phyloP scores from a whole-genome alignment of 2,329 filamentous ascomycete genomes.

The Nectriaceae sp. region DNA sequence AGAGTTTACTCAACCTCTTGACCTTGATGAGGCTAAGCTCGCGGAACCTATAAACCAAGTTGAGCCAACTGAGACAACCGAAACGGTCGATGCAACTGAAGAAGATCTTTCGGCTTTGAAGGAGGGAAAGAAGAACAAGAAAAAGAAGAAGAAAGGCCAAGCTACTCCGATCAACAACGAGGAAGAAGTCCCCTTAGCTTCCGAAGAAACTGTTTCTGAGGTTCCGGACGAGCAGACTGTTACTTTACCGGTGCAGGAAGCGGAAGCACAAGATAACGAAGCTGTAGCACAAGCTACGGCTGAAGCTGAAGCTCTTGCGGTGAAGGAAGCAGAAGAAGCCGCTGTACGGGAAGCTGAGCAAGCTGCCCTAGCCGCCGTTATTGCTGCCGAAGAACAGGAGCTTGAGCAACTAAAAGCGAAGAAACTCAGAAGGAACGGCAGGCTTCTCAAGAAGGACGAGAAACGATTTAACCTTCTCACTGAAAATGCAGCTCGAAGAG shows the following conservation, averaged over 20 bases:
- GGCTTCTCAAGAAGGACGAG: too few relatives aligned
- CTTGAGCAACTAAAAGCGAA: too few relatives aligned
- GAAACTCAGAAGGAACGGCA: too few relatives aligned
- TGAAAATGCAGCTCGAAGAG: too few relatives aligned
- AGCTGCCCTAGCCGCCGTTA: too few relatives aligned
- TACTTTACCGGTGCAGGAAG: too few relatives aligned
- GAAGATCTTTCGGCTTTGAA: background rate
- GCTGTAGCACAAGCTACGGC: background rate
- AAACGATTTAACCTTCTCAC: too few relatives aligned
- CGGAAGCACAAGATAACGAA: too few relatives aligned
- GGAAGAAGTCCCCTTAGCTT: slow-evolving; percentile 2
- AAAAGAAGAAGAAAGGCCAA: slow-evolving; percentile 1
- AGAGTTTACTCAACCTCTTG: background rate
- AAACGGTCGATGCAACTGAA: background rate
- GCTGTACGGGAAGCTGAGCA: too few relatives aligned
- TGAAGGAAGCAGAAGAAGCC: too few relatives aligned
- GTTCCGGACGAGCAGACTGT: background rate
- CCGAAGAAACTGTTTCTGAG: background rate
- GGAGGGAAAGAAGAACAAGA: slow-evolving; percentile 1
- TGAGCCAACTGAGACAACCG: background rate
- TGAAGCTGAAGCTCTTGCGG: background rate
- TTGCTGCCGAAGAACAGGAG: background rate
- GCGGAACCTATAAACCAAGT: background rate
- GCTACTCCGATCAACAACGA: slow-evolving; percentile 1
- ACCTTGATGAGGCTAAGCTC: background rate